Evolutionary conservation across 2,329 filamentous ascomycete species (phyloP), one percentile per base, ranked within the genome.

Genomic region (Curvularia eragrostidis): DNA sequence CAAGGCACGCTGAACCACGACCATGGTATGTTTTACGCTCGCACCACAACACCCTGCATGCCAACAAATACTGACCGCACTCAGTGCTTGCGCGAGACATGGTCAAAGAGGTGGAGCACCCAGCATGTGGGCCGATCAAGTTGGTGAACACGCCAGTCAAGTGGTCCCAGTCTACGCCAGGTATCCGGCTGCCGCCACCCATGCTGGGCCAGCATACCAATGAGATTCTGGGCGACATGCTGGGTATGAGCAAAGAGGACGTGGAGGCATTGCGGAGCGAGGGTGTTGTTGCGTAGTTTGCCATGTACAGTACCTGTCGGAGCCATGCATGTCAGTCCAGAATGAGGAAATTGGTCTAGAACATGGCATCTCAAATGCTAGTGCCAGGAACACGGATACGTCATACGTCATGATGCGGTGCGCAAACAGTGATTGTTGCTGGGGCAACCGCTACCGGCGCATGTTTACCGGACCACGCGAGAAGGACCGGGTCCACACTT

Each of bases 141-240:
- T 81, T 99, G 72, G 89, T 99, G 52, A 97, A 96, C 71, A 96
- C 93, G 0, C 95, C 95, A 0, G 89, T 99, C 58, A 99, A 99
- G 76, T 96, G 93, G 76, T 97, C 93, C 5, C 87, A 93, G 65
- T 90, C 89, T 24, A 87, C 85, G 65, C 92, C 93, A 0, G 85
- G 87, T 3, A 87, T 96, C 38, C 84, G 94, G 32, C 89, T 83
- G 3, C 85, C 91, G 24, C 95, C 95, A 18, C 95, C 95, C 1
- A 90, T 89, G 7, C 79, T 99, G 32, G 95, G 76, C 9, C 75
- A 78, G 55, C 75, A 78, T 54, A 78, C 75, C 5, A 65, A 77
- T 42, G 75, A 77, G 43, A 71, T 78, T 15, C 61, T 78, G 15
- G 62, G 63, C 7, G 66, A 66, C 10, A 66, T 69, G 18, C 52